Base-by-base conservation (phyloP, 441 rosid species). In the Populus hybrid region DNA sequence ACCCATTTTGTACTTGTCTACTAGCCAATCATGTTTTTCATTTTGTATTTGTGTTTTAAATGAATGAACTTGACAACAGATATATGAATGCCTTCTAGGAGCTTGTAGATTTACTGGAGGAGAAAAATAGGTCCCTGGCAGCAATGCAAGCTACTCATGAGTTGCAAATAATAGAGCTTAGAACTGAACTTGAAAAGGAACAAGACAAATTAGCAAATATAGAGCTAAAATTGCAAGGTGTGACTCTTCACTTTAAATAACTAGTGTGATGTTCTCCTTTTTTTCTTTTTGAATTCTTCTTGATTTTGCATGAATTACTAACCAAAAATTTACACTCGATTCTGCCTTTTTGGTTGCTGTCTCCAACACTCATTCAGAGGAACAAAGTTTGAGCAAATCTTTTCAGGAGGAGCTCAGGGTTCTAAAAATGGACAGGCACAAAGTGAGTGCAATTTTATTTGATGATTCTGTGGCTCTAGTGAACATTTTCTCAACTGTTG, bases 21-120 rank as follows among this genome's bases (percentile, higher is more conserved):
- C 53, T 21, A 8, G 16, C 35, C 1, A 8, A 24, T 30, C 32
- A 34, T 8, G 10, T 79, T 30, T 67, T 80, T 64, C n/a, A 8
- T 66, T 34, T 2, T 28, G 30, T 67, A 32, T 76, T 38, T 73
- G 50, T 59, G 69, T 81, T 21, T 64, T 24, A 79, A 69, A 68
- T 79, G 59, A 77, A 74, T 81, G 79, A 80, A 81, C 83, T 79
- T 93, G 90, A 91, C 82, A 81, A 79, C 71, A 77, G 78, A 84
- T 79, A 70, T 81, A 69, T 87, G 82, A 88, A 91, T 95, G 78
- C 85, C 87, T 89, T 91, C 82, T 90, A 92, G 99, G 99, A 92
- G 86, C 93, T 94, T 85, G 93, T 92, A 91, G 97, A 93, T 87
- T 86, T 89, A 87, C 85, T 91, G 59, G 97, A 93, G 85, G 97